A percentile compares a stretch with the other conserved stretches of the same genome.
phyloP scores from a whole-genome alignment of 2,329 filamentous ascomycete species.

The Falciphora oryzae region DNA sequence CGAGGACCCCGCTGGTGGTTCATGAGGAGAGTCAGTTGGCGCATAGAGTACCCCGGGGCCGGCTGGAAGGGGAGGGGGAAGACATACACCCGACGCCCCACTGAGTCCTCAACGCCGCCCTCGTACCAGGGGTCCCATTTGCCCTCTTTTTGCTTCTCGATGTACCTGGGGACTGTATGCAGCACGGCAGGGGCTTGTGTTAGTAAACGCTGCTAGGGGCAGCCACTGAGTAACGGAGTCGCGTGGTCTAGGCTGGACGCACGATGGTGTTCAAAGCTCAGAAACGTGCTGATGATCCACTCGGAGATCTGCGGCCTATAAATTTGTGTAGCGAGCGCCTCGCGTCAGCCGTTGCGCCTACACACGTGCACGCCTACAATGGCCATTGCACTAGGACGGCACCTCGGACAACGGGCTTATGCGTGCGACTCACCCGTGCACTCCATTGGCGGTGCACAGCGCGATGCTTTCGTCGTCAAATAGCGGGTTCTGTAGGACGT shows the following conservation, averaged over 20 bases:
- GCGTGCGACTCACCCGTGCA: slow-evolving; percentile 43
- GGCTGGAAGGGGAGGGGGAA: neutral
- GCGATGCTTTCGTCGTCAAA: slow-evolving; percentile 44
- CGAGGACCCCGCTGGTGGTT: slow-evolving; percentile 30
- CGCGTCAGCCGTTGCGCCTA: neutral
- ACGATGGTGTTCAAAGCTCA: slow-evolving; percentile 21
- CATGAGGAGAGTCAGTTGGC: neutral
- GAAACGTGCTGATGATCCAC: slow-evolving; percentile 24
- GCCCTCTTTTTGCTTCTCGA: slow-evolving; percentile 16
- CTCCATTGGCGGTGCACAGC: slow-evolving; percentile 51
- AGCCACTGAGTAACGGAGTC: neutral
- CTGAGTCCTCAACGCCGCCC: slow-evolving; percentile 22
- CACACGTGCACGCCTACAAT: no score
- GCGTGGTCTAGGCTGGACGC: neutral
- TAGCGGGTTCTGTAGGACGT: slow-evolving; percentile 38
- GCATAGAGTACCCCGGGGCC: neutral
- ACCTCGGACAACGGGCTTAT: no score
- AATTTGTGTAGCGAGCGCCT: neutral
- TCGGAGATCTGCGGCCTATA: slow-evolving; percentile 27
- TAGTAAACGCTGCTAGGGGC: neutral
- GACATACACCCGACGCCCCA: slow-evolving; percentile 24
- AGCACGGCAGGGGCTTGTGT: neutral
- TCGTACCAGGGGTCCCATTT: slow-evolving; percentile 10
- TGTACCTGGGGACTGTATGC: slow-evolving; percentile 15
- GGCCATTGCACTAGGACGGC: no score